These are phyloP conservation scores for Triticum dicoccoides DNA, from an alignment of 176 grass and related monocot species.

Conservation along the genomic window DNA sequence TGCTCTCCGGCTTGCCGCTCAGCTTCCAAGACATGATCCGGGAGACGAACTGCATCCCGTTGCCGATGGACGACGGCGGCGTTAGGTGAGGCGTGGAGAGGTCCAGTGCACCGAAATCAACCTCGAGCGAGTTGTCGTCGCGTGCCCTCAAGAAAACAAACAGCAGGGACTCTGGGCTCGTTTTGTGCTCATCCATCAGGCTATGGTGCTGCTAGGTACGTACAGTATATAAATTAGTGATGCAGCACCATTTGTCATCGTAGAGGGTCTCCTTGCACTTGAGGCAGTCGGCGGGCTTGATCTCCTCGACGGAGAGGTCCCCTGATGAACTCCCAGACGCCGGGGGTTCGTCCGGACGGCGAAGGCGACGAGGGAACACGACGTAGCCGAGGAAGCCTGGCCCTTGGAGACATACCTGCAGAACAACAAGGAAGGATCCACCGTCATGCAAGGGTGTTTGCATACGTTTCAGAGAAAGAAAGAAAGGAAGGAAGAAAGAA, in stretches of 20 bases:
- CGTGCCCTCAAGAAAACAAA: conserved; percentile 50
- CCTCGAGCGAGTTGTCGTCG: conserved; percentile 79
- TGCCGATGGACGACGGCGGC: too few species aligned
- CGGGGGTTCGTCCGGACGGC: not conserved
- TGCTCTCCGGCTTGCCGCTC: too few species aligned
- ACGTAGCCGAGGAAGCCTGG: conserved; percentile 54
- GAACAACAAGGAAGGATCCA: conserved; percentile 19
- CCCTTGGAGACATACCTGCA: too few species aligned
- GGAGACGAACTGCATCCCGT: too few species aligned
- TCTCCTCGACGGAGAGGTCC: conserved; percentile 65
- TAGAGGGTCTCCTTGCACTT: conserved; percentile 61
- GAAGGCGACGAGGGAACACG: conserved; percentile 55
- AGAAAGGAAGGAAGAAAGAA: too few species aligned
- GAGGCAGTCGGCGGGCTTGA: conserved; percentile 54
- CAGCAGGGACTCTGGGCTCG: not conserved
- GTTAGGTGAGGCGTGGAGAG: too few species aligned
- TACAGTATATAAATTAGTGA: too few species aligned
- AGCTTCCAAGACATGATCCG: too few species aligned
- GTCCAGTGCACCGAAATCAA: not conserved
- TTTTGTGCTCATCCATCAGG: not conserved
- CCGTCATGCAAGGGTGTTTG: conserved; percentile 35
- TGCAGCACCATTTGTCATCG: conserved; percentile 50
- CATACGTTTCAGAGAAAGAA: too few species aligned
- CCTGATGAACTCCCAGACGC: conserved; percentile 75
- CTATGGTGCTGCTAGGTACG: too few species aligned